Base-by-base conservation (phyloP, 495 filamentous ascomycete genomes). In the Letharia columbiana region DNA sequence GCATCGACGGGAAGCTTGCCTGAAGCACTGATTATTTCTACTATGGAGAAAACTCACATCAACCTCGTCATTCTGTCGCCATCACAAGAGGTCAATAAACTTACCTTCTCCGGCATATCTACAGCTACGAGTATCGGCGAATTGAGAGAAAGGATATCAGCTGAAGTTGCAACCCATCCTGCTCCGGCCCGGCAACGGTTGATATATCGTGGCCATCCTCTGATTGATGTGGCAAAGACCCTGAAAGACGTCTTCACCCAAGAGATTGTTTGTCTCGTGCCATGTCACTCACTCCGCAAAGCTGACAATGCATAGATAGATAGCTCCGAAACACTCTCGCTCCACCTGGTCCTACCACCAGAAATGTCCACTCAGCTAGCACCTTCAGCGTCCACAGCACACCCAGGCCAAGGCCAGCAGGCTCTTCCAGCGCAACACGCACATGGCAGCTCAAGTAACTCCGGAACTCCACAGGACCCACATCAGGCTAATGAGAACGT, bases 311-410 rank as follows among this genome's bases (percentile, higher is more conserved):
- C 41, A 44, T 47, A 84, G 82, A 76, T 85, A 66, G 77, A 76
- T 41, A 77, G 74, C 49, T 67, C 74, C 61, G 76, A 80, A 15
- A 73, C 76, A 6, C 78, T 82, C 66, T 78, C 79, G 65, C 76
- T 91, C 11, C 88, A 91, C 72, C 81, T 91, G n/a, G 87, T 87
- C 10, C 72, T 90, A 33, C 75, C 80, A 41, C 78, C 76, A 28
- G 64, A 66, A 28, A 33, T 56, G 15, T 47, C 58, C 50, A 11
- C 35, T 12, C 64, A 71, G 72, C 45, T 59, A 56, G 44, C 45
- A 15, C 56, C 64, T n/a, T 61, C 64, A 8, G 60, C 57, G 11
- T 47, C 64, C 13, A 28, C 64, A 31, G 41, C 54, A 28, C 18
- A n/a, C 10, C 44, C 64, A 44, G 31, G 59, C 31, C 59, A 41